A percentile compares a stretch with the other conserved stretches of the same genome.
These are phyloP conservation scores for Alternaria tenuissima DNA, from an alignment of 2,329 filamentous ascomycete species.

Conservation along the genomic window DNA sequence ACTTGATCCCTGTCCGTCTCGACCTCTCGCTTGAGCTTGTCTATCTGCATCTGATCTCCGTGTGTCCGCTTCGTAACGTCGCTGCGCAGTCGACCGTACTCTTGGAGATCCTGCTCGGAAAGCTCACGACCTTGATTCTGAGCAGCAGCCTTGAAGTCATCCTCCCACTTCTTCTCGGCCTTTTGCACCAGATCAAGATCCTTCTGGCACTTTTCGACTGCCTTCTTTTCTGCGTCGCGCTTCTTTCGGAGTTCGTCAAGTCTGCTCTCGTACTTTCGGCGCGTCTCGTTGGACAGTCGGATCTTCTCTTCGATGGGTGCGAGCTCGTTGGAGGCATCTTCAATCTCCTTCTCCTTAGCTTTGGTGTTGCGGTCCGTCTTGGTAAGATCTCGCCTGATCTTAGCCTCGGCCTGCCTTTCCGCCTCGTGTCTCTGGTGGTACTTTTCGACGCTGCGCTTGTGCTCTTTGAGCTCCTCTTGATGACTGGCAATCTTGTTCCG, in stretches of 20 bases:
- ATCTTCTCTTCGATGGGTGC: constrained; percentile 95
- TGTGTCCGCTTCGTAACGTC: constrained; percentile 86
- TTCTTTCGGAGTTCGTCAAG: constrained; percentile 78
- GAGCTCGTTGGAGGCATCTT: constrained; percentile 83
- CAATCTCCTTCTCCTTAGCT: constrained; percentile 83
- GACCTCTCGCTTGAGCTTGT: constrained; percentile 85
- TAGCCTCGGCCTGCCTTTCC: constrained; percentile 82
- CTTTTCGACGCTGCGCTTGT: constrained; percentile 84
- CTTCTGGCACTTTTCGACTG: constrained; percentile 78
- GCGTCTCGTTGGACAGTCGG: constrained; percentile 72
- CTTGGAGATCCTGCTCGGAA: constrained; percentile 83
- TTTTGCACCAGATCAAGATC: constrained; percentile 87
- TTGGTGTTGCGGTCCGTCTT: constrained; percentile 88
- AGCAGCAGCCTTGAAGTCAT: constrained; percentile 83
- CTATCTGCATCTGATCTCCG: constrained; percentile 80
- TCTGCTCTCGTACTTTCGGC: constrained; percentile 72
- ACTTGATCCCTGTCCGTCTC: constrained; percentile 93
- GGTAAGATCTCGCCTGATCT: constrained; percentile 76
- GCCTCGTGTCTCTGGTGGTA: constrained; percentile 82
- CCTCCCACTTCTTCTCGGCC: constrained; percentile 86
- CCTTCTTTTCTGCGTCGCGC: constrained; percentile 72
- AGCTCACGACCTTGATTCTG: constrained; percentile 88
- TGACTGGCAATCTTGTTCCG: constrained; percentile 90
- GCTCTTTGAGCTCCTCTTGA: constrained; percentile 93
- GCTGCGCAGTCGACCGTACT: constrained; percentile 84